phyloP scores from a whole-genome alignment of 176 grass and related monocot genomes.

The Aegilops longissima region DNA sequence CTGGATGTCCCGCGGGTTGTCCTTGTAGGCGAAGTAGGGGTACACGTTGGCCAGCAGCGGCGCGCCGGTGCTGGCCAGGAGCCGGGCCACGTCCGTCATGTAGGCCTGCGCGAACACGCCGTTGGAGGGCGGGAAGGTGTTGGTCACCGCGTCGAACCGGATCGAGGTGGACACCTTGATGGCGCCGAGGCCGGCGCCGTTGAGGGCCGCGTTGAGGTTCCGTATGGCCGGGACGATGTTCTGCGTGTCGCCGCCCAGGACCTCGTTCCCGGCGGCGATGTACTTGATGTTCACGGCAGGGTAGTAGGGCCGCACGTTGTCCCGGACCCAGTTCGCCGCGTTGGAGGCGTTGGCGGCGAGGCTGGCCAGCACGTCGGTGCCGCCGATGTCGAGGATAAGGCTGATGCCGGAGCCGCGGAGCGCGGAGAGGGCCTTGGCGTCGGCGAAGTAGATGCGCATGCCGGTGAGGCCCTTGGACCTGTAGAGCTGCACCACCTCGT shows the following conservation, averaged over 20 bases:
- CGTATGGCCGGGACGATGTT: slow-evolving; percentile 60
- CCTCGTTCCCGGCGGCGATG: too few species aligned
- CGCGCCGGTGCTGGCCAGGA: slow-evolving; percentile 25
- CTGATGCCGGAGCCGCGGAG: too few species aligned
- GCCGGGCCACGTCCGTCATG: slow-evolving; percentile 30
- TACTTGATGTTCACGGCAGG: too few species aligned
- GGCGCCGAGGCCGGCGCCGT: background rate
- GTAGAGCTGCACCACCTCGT: slow-evolving; percentile 59
- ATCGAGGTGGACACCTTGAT: slow-evolving; percentile 62
- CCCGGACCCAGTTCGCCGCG: too few species aligned
- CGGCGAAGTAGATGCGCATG: slow-evolving; percentile 58
- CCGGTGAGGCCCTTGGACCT: slow-evolving; percentile 37
- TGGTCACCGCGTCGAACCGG: background rate
- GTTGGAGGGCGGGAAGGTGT: slow-evolving; percentile 40
- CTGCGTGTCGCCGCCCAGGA: too few species aligned
- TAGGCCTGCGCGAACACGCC: slow-evolving; percentile 30
- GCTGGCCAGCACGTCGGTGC: too few species aligned
- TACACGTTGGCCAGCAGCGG: slow-evolving; percentile 67
- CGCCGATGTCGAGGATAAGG: too few species aligned
- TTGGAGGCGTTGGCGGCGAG: too few species aligned
- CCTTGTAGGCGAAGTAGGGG: slow-evolving; percentile 51
- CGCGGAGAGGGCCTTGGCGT: slow-evolving; percentile 28
- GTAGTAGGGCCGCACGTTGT: too few species aligned
- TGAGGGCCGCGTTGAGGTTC: slow-evolving; percentile 36
- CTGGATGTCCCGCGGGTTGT: background rate